Percentiles rank a stretch among this genome's conserved stretches.
Evolutionary conservation across 257 asterid species (phyloP).

Genomic region (Solanum clarkiae): DNA sequence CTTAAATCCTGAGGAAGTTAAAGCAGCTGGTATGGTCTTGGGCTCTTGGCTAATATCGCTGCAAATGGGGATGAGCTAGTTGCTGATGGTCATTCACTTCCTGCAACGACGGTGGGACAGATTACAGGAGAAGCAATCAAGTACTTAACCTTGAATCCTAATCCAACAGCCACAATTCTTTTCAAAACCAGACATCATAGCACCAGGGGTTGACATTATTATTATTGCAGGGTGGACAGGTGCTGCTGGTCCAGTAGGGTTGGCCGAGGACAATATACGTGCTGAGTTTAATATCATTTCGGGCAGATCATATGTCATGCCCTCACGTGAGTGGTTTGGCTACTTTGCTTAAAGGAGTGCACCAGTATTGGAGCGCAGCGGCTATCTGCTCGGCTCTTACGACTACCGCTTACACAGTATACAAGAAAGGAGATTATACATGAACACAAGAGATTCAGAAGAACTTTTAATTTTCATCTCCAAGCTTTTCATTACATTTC

Average conservation of each 20-base stretch:
- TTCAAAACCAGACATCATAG: constrained; percentile 51
- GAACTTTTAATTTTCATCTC: neutral
- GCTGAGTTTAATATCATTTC: constrained; percentile 44
- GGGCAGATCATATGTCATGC: constrained; percentile 57
- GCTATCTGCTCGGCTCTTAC: constrained; percentile 52
- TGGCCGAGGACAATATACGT: constrained; percentile 25
- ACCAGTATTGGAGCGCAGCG: constrained; percentile 54
- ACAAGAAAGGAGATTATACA: constrained; percentile 12
- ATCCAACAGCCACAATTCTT: constrained; percentile 26
- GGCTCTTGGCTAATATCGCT: constrained; percentile 49
- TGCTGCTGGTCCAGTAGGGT: constrained; percentile 39
- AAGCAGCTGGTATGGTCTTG: constrained; percentile 44
- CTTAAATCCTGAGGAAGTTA: constrained; percentile 25
- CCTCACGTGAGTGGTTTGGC: constrained; percentile 53
- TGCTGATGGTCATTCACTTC: constrained; percentile 48
- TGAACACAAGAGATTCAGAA: neutral
- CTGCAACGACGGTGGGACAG: constrained; percentile 48
- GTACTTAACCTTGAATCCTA: constrained; percentile 19
- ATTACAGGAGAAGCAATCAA: constrained; percentile 26
- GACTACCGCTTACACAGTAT: constrained; percentile 49
- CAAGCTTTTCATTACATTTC: neutral
- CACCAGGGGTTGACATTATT: constrained; percentile 37
- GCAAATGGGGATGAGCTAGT: constrained; percentile 50
- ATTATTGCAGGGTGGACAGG: constrained; percentile 43
- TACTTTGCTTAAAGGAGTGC: constrained; percentile 44